Evolutionary conservation across 768 basidiomycete species (phyloP), one percentile per base, ranked within the genome.

Genomic region (Lactarius sanguifluus): DNA sequence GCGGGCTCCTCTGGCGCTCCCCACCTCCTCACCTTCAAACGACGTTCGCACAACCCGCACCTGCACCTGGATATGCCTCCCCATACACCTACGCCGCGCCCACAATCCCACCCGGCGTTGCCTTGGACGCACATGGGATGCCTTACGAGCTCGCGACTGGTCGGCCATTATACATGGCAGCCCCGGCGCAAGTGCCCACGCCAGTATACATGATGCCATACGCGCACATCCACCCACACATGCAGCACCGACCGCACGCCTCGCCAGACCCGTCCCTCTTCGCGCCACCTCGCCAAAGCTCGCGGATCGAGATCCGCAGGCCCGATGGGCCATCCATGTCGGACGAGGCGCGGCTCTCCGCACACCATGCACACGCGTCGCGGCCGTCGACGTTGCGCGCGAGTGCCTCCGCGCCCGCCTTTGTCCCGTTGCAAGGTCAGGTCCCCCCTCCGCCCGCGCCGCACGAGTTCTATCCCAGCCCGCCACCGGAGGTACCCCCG

Each of bases 91-190:
- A 85, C 73, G 79, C 80, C 9, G 62, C 81, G 7, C 79, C 80
- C 9, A 75, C 81, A 8, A 68, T 88, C 23, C 84, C 91, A n/a
- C 80, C 86, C 16, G 92, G 92, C 57, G 81, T 92, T 59, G 90
- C 83, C 16, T 77, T 92, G 73, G 87, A 86, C 69, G 84, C 86
- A 62, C 87, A 90, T 66, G 92, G 92, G 38, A 81, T 91, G 78
- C 81, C 90, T n/a, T 93, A 88, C 73, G 92, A 94, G 75, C 73
- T 92, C 60, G 86, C 90, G 16, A 92, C 90, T 5, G 92, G 92
- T 47, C 90, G 90, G 45, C 85, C 90, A 13, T 87, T 94, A 40
- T 89, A 88, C 71, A 80, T 93, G 34, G 83, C 86, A 68, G 77
- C 75, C 13, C 63, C 70, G 7, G 43, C 64, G 20, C 69, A 68